Percentiles rank a stretch among this genome's conserved stretches.
phyloP scores from a whole-genome alignment of 768 basidiomycete species.

The Exidia glandulosa region DNA sequence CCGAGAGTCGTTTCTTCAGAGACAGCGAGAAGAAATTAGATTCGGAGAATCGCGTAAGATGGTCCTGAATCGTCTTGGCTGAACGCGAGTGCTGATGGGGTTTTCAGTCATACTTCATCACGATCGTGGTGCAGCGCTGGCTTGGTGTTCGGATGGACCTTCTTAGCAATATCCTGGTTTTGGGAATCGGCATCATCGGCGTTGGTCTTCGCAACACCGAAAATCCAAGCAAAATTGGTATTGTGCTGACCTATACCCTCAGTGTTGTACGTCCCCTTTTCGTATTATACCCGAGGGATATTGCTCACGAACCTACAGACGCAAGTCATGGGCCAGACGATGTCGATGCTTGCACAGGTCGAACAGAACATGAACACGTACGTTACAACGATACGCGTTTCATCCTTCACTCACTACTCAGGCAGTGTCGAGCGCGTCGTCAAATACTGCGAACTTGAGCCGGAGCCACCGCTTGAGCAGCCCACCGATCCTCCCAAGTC shows the following conservation, averaged over 20 bases:
- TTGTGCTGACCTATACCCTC: constrained; percentile 43
- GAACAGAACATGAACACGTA: constrained; percentile 61
- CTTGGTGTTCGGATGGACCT: constrained; percentile 52
- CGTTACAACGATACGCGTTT: too few species aligned
- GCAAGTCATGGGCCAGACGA: background rate
- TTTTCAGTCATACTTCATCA: too few species aligned
- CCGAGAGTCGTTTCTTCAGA: constrained; percentile 36
- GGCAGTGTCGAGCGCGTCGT: constrained; percentile 46
- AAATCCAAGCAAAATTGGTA: constrained; percentile 52
- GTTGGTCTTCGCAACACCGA: constrained; percentile 45
- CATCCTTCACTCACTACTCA: background rate
- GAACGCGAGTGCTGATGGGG: too few species aligned
- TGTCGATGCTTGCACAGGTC: constrained; percentile 28
- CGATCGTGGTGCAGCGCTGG: too few species aligned
- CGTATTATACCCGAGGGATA: background rate
- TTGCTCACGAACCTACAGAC: background rate
- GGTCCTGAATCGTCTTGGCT: too few species aligned
- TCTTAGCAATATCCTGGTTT: constrained; percentile 53
- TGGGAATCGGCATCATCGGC: constrained; percentile 62
- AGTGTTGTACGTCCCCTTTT: background rate
- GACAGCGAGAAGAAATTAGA: constrained; percentile 47
- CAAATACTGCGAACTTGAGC: constrained; percentile 50
- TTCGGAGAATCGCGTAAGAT: constrained; percentile 48
- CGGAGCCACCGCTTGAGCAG: constrained; percentile 37
- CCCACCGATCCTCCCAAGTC: constrained; percentile 38